Evolutionary conservation across 2,329 filamentous ascomycete species (phyloP).

Genomic region (Fusarium caatingaense): DNA sequence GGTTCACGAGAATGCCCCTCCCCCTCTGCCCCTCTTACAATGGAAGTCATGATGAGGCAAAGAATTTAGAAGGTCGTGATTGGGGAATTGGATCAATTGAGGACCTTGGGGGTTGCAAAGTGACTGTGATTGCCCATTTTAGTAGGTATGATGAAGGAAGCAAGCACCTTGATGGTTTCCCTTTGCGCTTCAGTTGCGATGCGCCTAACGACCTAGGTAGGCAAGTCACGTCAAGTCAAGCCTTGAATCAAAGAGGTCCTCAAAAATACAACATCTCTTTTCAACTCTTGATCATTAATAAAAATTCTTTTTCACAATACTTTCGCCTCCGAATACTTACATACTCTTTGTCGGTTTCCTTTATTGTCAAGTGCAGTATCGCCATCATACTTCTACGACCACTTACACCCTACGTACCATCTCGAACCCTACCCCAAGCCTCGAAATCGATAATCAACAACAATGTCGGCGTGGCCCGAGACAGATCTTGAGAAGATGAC

Average conservation of each 20-base stretch:
- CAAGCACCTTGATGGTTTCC: constrained; percentile 37
- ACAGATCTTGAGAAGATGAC: constrained; percentile 51
- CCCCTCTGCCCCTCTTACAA: constrained; percentile 23
- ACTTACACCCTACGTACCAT: constrained; percentile 3
- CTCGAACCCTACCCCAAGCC: background rate
- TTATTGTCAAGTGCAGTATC: background rate
- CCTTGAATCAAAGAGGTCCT: constrained; percentile 28
- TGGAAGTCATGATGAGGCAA: constrained; percentile 28
- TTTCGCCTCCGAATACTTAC: background rate
- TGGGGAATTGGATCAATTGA: constrained; percentile 16
- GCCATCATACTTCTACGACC: background rate
- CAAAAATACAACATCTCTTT: background rate
- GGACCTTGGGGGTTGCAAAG: constrained; percentile 13
- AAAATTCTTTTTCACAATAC: background rate
- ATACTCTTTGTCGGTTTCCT: background rate
- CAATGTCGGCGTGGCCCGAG: constrained; percentile 45
- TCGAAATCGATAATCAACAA: background rate
- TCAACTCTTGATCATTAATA: background rate
- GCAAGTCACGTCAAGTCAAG: background rate
- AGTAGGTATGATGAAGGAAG: constrained; percentile 8
- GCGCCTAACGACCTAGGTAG: background rate
- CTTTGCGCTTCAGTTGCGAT: constrained; percentile 4
- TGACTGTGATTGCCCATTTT: background rate
- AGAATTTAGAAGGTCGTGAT: constrained; percentile 5
- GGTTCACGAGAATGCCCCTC: constrained; percentile 35